Evolutionary conservation across 768 basidiomycete species (phyloP).

Genomic region (Boletus reticulatus): DNA sequence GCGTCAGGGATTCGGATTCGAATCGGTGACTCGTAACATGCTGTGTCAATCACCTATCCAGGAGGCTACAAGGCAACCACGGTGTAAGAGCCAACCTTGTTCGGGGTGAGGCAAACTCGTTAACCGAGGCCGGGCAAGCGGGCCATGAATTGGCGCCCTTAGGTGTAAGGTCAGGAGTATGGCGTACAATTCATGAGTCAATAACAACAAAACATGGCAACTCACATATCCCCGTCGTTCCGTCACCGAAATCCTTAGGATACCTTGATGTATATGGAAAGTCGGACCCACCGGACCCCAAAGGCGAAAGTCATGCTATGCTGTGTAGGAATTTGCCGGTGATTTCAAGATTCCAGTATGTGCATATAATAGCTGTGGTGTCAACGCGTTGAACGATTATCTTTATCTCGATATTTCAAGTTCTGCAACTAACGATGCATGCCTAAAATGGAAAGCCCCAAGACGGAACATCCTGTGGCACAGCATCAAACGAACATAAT

Average conservation of each 20-base stretch:
- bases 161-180: neutral
- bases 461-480: too few relatives aligned
- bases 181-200: neutral
- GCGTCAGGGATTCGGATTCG: neutral
- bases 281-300: neutral
- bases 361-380: neutral
- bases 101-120: neutral
- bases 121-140: slow-evolving; percentile 7
- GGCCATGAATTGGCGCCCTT: neutral
- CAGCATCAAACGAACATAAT: neutral
- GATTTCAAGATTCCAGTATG: neutral
- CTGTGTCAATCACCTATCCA: slow-evolving; percentile 6
- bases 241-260: neutral
- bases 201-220: slow-evolving; percentile 8
- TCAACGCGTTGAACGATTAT: neutral
- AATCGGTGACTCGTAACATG: neutral
- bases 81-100: neutral
- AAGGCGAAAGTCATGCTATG: neutral
- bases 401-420: neutral
- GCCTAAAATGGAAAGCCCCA: slow-evolving; percentile 10
- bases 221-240: slow-evolving; percentile 1
- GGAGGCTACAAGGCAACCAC: slow-evolving; percentile 11
- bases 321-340: neutral
- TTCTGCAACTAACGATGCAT: neutral
- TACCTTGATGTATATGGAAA: neutral